Percentiles rank a stretch among this genome's conserved stretches.
Conservation (phyloP, 495 filamentous ascomycete species). For the Filosporella fistucella region DNA sequence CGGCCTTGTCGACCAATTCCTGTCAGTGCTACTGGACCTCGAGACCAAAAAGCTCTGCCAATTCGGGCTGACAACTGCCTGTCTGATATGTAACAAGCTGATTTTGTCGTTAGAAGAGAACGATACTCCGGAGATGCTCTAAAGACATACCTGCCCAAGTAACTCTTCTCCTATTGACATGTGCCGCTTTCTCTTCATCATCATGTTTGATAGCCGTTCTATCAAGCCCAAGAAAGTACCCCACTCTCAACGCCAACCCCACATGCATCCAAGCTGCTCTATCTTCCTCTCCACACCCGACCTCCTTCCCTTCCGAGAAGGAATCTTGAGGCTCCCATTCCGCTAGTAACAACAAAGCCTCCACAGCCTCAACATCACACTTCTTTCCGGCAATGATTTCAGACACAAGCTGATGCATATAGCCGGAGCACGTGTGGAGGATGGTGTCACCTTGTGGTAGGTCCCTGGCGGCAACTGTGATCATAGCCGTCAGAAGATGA, state of each 20-base stretch:
- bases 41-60: slow-evolving; percentile 61
- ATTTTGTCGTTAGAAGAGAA: too few species aligned
- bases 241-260: slow-evolving; percentile 54
- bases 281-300: slow-evolving; percentile 60
- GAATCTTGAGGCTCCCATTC: slow-evolving; percentile 58
- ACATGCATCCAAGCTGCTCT: slow-evolving; percentile 65
- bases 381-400: slow-evolving; percentile 54
- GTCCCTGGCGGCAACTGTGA: slow-evolving; percentile 58
- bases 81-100: slow-evolving; percentile 53
- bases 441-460: slow-evolving; percentile 48
- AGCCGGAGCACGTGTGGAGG: slow-evolving; percentile 52
- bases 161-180: slow-evolving; percentile 44
- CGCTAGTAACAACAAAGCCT: slow-evolving; percentile 55
- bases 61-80: slow-evolving; percentile 57
- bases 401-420: slow-evolving; percentile 58
- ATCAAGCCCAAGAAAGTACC: slow-evolving; percentile 56
- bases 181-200: slow-evolving; percentile 42
- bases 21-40: slow-evolving; percentile 56
- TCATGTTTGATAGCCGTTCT: slow-evolving; percentile 46
- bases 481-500: slow-evolving; percentile 54
- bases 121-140: too few species aligned
- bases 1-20: slow-evolving; percentile 35
- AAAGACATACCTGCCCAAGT: slow-evolving; percentile 50
- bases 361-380: slow-evolving; percentile 56
- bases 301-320: slow-evolving; percentile 40